Evolutionary conservation across 2,329 filamentous ascomycete genomes (phyloP), one percentile per base, ranked within the genome.

Genomic region (Scolecobasidium constrictum): DNA sequence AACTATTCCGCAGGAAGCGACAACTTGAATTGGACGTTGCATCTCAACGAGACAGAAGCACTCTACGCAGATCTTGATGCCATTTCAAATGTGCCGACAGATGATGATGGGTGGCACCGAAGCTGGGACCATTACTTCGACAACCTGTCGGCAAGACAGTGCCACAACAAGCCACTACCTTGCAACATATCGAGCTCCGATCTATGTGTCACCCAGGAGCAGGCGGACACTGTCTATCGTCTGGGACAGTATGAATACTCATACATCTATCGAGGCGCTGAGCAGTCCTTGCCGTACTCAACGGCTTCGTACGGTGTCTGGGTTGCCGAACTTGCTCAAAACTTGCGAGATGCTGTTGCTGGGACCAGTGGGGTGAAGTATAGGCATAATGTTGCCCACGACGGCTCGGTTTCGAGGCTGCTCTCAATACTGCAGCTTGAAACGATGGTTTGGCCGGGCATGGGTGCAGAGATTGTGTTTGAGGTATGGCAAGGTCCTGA

Each of bases 101-200:
- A 59, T 23, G 72, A 78, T 46, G 54, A 56, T 0, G 79, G 69
- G 3, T 92, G 85, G 66, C 83, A 90, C 54, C 68, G 62, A 33
- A 79, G 72, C 42, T 80, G 83, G 52, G 86, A 92, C 55, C 85
- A 87, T 59, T 92, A 92, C 64, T 92, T 80, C 53, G 86, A 92
- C 57, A 92, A 87, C 53, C 71, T 92, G 1, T 86, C 83, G 0
- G 80, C 84, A 0, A 72, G 84, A 0, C 80, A 86, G 55, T 92
- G 85, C 57, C 84, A 92, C 55, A 65, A 60, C 15, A 84, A 82
- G 53, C 74, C 82, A 0, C 65, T 88, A 0, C 85, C 84, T 0
- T 90, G 84, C 62, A 20, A 13, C 11, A 15, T 18, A 18, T 22
- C 22, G 0, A 31, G 31, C 18, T n/a, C 35, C 6, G 17, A 16